Evolutionary conservation across 805 yeast species (phyloP), one percentile per base, ranked within the genome.

Genomic region (Metschnikowia drakensbergensis): DNA sequence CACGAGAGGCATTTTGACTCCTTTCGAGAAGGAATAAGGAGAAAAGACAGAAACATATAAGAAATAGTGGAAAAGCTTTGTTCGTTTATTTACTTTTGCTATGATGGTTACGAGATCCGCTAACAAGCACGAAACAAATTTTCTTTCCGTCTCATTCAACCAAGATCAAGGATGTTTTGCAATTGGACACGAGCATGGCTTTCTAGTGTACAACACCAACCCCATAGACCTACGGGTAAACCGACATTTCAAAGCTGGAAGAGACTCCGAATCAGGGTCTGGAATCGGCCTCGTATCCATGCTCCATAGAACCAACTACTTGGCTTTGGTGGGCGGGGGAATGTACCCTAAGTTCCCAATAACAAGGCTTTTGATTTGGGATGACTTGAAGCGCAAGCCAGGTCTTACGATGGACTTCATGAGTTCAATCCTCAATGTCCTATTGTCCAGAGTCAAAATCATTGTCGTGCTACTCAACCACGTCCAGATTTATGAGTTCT

Each of bases 161-260:
- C 96, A 89, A 66, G 96, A 91, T 68, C 86, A 83, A 59, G 84
- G 89, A 33, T 92, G 97, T 64, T 90, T 92, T 68, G 88, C 96
- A 17, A 74, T 88, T 26, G 87, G 94, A 45, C 84, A 82, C 53
- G 90, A 87, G 51, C 66, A 72, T 39, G 97, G 98, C 13, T 90
- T 92, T 64, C 70, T 82, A 46, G 96, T 92, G 9, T 92, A 82
- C 72, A 87, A 86, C 61, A 79, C 96, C 3, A 91, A 88, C 61
- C 98, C 99, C 3, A 75, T 91, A 71, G 94, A 86, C 51, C 66
- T 81, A 51, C 72, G 90, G 53, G 91, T 86, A 48, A 75, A 79
- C 57, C 71, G 91, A 50, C 76, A 71, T 25, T 79, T 81, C 55
- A 67, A 53, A 26, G 42, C 44, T 5, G 35, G 36, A 5, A 22